Evolutionary conservation across 1,284 basidiomycete species (phyloP).

Genomic region (Tylopilus orsonianus): DNA sequence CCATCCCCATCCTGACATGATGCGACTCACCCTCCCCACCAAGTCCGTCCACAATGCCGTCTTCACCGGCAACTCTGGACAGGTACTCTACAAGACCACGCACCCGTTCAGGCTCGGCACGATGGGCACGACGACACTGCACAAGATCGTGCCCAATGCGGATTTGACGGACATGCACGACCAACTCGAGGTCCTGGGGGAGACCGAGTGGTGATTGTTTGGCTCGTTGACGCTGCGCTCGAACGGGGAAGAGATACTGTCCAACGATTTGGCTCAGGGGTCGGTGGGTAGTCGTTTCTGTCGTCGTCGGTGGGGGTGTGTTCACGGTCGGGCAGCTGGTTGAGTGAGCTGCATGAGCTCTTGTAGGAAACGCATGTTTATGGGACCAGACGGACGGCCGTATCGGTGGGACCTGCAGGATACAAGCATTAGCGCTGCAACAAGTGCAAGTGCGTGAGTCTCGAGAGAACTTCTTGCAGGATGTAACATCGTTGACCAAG

Average conservation of each 20-base stretch:
- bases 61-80: constrained; percentile 23
- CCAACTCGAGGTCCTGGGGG: constrained; percentile 23
- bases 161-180: constrained; percentile 30
- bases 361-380: constrained; percentile 32
- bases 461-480: constrained; percentile 64
- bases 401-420: constrained; percentile 47
- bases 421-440: constrained; percentile 71
- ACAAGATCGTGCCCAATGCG: constrained; percentile 27
- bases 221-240: constrained; percentile 26
- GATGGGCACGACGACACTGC: constrained; percentile 8
- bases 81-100: constrained; percentile 33
- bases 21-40: constrained; percentile 26
- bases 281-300: constrained; percentile 17
- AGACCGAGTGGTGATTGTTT: constrained; percentile 30
- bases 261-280: constrained; percentile 26
- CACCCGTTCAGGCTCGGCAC: constrained; percentile 11
- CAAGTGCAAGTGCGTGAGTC: constrained; percentile 73
- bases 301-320: neutral
- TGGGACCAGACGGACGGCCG: constrained; percentile 21
- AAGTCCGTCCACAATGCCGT: constrained; percentile 22
- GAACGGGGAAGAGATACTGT: constrained; percentile 15
- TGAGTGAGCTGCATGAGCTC: too few relatives aligned
- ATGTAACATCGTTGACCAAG: constrained; percentile 59
- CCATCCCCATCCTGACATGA: too few relatives aligned
- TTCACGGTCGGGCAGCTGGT: too few relatives aligned